Evolutionary conservation across 345 rosid species (phyloP).

Genomic region (Salix dunnii): DNA sequence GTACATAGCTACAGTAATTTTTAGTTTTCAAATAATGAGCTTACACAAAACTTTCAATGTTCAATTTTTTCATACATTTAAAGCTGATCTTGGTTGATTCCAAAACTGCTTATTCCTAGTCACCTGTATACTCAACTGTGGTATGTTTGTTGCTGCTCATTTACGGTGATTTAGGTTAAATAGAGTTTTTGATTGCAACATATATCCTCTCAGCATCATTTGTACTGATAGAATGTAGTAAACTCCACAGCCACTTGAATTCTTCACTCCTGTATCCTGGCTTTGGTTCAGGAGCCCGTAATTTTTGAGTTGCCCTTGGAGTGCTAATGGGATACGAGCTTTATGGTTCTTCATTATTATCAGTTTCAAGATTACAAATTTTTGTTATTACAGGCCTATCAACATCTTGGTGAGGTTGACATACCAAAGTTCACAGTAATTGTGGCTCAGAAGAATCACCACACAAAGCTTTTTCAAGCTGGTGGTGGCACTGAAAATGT

Average conservation of each 20-base stretch:
- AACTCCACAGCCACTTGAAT: background rate
- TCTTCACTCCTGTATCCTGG: background rate
- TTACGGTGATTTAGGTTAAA: background rate
- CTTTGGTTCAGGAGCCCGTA: background rate
- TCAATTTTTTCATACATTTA: background rate
- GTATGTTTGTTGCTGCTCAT: background rate
- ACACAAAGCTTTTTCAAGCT: conserved; percentile 69
- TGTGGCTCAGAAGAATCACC: conserved; percentile 90
- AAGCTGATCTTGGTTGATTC: background rate
- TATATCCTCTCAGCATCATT: background rate
- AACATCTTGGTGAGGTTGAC: conserved; percentile 52
- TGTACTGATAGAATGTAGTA: too few relatives aligned
- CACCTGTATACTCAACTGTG: too few relatives aligned
- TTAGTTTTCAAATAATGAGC: background rate
- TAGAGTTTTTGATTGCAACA: background rate
- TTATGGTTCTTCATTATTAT: background rate
- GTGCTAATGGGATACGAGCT: background rate
- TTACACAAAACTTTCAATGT: background rate
- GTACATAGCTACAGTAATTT: background rate
- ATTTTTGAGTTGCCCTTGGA: background rate
- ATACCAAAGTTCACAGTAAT: conserved; percentile 73
- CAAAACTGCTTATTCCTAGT: too few relatives aligned
- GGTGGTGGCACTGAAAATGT: conserved; percentile 60
- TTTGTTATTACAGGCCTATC: conserved; percentile 60
- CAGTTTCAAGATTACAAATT: background rate